These are phyloP conservation scores for Kokia cookei DNA, from an alignment of 441 rosid species.

Conservation along the genomic window DNA sequence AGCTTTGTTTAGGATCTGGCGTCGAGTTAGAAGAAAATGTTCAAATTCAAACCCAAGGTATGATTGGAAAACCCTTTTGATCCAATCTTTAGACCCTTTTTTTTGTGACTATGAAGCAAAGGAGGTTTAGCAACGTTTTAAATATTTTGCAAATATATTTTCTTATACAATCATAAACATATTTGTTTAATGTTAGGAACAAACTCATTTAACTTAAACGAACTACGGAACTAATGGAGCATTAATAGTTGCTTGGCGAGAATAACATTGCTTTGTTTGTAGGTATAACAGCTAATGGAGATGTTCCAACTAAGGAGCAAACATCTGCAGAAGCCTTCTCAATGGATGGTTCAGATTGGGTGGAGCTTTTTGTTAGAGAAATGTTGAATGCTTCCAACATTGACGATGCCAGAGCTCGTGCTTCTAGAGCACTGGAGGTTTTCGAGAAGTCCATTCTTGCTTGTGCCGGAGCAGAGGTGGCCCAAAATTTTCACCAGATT, in stretches of 20 bases:
- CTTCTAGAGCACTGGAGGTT: slow-evolving; percentile 70
- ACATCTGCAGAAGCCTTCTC: slow-evolving; percentile 22
- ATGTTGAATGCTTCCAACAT: slow-evolving; percentile 60
- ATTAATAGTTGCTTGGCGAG: not conserved
- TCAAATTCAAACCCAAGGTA: slow-evolving; percentile 44
- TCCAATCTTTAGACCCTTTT: not conserved
- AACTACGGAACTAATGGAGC: not conserved
- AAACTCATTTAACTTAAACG: not conserved
- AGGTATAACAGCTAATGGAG: slow-evolving; percentile 33
- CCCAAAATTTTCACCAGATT: slow-evolving; percentile 59
- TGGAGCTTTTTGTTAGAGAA: slow-evolving; percentile 81
- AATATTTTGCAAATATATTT: not conserved
- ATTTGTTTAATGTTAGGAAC: not conserved
- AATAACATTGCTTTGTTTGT: slow-evolving; percentile 9
- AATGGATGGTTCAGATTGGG: slow-evolving; percentile 42
- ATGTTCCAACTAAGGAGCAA: slow-evolving; percentile 31
- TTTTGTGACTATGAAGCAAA: not conserved
- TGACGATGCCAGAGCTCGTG: slow-evolving; percentile 89
- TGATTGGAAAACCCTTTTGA: not conserved
- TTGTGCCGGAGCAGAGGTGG: slow-evolving; percentile 57
- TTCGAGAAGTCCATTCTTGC: slow-evolving; percentile 77
- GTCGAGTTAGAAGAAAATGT: slow-evolving; percentile 23
- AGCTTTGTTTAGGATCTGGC: slow-evolving; percentile 70
- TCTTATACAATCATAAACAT: not conserved
- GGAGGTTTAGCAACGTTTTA: not conserved